Conservation (phyloP, 2,329 filamentous ascomycete genomes). For the Ophiostoma sp. region DNA sequence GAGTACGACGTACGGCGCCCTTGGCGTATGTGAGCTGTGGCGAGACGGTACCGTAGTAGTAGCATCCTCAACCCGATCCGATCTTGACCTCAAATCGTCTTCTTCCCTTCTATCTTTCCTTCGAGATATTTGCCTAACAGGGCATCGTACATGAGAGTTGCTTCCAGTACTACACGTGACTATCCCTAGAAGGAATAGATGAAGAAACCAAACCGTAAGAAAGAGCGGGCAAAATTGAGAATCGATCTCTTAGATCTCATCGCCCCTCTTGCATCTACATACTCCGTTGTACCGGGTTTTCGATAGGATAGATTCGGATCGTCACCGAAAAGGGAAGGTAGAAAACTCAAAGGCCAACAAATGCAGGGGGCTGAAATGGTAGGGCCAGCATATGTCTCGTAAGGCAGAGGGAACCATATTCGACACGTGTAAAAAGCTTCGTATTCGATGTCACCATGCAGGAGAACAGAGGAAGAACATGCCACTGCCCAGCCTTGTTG, state of each 20-base stretch:
- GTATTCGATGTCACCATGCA: not conserved
- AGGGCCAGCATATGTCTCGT: not conserved
- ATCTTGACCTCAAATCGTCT: not conserved
- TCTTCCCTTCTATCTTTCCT: not conserved
- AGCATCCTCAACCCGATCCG: not conserved
- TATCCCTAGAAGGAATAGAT: not conserved
- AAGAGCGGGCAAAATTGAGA: not conserved
- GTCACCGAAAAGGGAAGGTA: slow-evolving; percentile 8
- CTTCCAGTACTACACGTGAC: not conserved
- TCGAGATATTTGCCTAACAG: slow-evolving; percentile 9
- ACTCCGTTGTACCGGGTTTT: not conserved
- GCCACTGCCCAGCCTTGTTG: not conserved
- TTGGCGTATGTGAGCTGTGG: not conserved
- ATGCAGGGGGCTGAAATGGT: not conserved
- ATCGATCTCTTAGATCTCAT: not conserved
- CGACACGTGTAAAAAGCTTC: not conserved
- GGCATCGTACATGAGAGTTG: slow-evolving; percentile 2
- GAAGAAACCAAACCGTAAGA: not conserved
- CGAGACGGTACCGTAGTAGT: not conserved
- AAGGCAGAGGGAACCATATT: not conserved
- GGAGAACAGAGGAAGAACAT: not conserved
- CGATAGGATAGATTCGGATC: not conserved
- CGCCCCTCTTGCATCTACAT: slow-evolving; percentile 6
- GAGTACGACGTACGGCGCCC: not conserved
- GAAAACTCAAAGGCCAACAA: not conserved